Evolutionary conservation across 345 rosid species (phyloP).

Genomic region (Microcos paniculata): DNA sequence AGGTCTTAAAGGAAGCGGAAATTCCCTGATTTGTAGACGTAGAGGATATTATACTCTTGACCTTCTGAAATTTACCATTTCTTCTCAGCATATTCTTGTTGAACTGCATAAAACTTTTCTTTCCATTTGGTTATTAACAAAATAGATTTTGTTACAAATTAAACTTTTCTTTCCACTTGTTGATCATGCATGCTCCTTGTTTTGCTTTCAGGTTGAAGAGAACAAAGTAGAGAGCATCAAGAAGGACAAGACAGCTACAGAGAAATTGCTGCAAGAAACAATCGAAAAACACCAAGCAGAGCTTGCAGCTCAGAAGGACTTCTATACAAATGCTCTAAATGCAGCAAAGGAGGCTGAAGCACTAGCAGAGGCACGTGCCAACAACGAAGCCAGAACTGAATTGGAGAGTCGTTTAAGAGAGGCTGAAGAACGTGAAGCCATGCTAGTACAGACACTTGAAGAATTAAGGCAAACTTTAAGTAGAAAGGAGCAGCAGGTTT

Average conservation of each 20-base stretch:
- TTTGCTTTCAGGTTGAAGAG: conserved; percentile 74
- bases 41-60: not conserved
- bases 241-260: conserved; percentile 92
- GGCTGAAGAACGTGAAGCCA: conserved; percentile 91
- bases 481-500: conserved; percentile 95
- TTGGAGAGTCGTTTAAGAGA: conserved; percentile 81
- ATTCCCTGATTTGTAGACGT: not conserved
- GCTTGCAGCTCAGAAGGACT: conserved; percentile 78
- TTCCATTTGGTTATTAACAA: not conserved
- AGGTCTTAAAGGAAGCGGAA: not conserved
- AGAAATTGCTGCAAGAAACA: conserved; percentile 90
- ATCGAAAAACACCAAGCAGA: conserved; percentile 93
- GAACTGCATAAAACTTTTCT: not conserved
- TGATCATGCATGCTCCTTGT: not conserved
- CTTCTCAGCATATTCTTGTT: not conserved
- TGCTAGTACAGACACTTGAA: conserved; percentile 93
- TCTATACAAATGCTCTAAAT: conserved; percentile 75
- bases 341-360: conserved; percentile 96
- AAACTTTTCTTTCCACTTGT: not conserved
- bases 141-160: conserved; percentile 8
- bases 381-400: conserved; percentile 88
- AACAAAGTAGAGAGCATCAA: conserved; percentile 89
- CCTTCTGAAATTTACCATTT: not conserved
- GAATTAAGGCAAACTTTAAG: conserved; percentile 91
- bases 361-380: conserved; percentile 86